A percentile compares a stretch with the other conserved stretches of the same genome.
phyloP scores from a whole-genome alignment of 441 rosid species.

The Arabidopsis lyrata region DNA sequence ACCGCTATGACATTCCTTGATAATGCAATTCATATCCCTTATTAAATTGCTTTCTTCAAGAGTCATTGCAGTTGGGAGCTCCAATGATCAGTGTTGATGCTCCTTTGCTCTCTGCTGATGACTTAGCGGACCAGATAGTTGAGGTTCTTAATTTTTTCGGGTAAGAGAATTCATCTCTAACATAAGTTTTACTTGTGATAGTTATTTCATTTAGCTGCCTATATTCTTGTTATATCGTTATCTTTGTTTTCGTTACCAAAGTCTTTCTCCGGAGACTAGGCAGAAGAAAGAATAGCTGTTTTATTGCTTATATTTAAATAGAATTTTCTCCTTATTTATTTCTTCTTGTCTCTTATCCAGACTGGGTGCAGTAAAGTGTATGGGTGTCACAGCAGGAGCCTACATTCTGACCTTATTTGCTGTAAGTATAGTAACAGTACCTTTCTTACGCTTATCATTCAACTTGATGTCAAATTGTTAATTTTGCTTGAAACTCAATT shows the following conservation, averaged over 20 bases:
- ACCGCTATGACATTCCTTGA: background rate
- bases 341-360: constrained; percentile 47
- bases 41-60: constrained; percentile 65
- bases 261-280: background rate
- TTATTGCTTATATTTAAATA: background rate
- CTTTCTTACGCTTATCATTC: background rate
- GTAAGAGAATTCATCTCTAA: constrained; percentile 48
- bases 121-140: constrained; percentile 87
- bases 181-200: background rate
- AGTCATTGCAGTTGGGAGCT: constrained; percentile 96
- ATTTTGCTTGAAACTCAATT: constrained; percentile 17
- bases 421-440: constrained; percentile 50
- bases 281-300: background rate
- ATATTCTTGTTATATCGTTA: background rate
- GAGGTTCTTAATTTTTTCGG: constrained; percentile 94
- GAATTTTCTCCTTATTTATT: background rate
- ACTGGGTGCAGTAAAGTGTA: constrained; percentile 95
- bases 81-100: constrained; percentile 62
- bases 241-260: background rate
- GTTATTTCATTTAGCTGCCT: constrained; percentile 21
- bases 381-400: constrained; percentile 99
- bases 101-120: constrained; percentile 75
- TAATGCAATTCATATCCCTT: constrained; percentile 48
- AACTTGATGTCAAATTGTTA: background rate
- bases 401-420: constrained; percentile 91